Evolutionary conservation across 805 yeast species (phyloP), one percentile per base, ranked within the genome.

Genomic region (Yamadazyma insecticola): DNA sequence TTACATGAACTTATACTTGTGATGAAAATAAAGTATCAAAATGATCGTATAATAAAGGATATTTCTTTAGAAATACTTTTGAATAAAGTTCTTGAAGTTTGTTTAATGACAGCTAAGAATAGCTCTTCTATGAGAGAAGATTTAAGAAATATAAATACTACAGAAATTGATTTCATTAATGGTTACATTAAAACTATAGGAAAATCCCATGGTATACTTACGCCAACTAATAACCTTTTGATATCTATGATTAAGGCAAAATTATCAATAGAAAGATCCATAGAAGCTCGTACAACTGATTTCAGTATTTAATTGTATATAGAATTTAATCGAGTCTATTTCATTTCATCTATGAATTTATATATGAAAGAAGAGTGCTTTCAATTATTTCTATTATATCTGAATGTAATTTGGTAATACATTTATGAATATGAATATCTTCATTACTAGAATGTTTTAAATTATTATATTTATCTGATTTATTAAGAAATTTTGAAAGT

Each of bases 91-190:
- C 26, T 58, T 9, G 47, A 49, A 2, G 49, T 63, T 5, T 49
- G 59, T 32, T 40, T 47, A 23, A 14, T 34, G 12, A 67, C 89
- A 3, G 68, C 72, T 0, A 51, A 67, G 24, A 90, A 88, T 49
- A 67, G 74, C 27, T 70, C 83, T 6, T 76, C 85, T 11, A 82
- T 81, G 89, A 61, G 83, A 29, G 76, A 74, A 36, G 97, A 90
- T 45, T 59, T 76, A 12, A 47, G 64, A 27, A 51, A 57, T 40
- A 57, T 72, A 36, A 70, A 74, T 43, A 69, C 65, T 11, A 84
- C 92, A 0, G 98, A 90, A 50, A 74, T 90, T 13, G 83, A 80
- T 38, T 82, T 73, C 51, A 79, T 90, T 37, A 92, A 89, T 51
- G 97, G 97, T 1, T 86, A 77, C 48, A 67, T 89, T 9, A 79